phyloP scores from a whole-genome alignment of 108 stramenopile genomes.

The Conticribra weissflogii region DNA sequence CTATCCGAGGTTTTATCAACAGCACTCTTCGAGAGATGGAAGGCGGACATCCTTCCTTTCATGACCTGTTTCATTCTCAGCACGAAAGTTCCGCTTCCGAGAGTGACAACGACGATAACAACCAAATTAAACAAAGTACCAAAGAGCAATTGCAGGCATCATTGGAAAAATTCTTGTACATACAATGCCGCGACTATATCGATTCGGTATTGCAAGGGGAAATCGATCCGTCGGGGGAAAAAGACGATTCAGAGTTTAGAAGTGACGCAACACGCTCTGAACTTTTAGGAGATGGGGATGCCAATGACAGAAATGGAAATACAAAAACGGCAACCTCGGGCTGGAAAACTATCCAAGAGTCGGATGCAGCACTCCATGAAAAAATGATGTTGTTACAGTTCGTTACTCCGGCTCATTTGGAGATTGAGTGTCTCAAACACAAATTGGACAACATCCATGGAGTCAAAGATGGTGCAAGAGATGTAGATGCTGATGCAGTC shows the following conservation, averaged over 20 bases:
- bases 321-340: background rate
- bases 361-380: constrained; percentile 38
- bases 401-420: constrained; percentile 74
- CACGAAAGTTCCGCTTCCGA: background rate
- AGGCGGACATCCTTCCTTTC: constrained; percentile 36
- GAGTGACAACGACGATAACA: background rate
- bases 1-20: background rate
- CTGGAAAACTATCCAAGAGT: constrained; percentile 18
- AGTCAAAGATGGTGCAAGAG: no score
- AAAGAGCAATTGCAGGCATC: constrained; percentile 31
- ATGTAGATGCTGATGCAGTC: background rate
- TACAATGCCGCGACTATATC: constrained; percentile 37
- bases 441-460: no score
- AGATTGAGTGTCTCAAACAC: constrained; percentile 65
- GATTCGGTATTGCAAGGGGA: constrained; percentile 33
- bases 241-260: no score
- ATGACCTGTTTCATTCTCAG: background rate
- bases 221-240: no score
- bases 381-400: constrained; percentile 61
- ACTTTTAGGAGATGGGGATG: no score
- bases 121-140: background rate
- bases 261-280: no score
- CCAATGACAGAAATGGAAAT: background rate
- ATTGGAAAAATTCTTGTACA: constrained; percentile 43
- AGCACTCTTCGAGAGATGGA: constrained; percentile 26